Evolutionary conservation across 2,329 filamentous ascomycete species (phyloP), one percentile per base, ranked within the genome.

Genomic region (Alternaria tenuissima): DNA sequence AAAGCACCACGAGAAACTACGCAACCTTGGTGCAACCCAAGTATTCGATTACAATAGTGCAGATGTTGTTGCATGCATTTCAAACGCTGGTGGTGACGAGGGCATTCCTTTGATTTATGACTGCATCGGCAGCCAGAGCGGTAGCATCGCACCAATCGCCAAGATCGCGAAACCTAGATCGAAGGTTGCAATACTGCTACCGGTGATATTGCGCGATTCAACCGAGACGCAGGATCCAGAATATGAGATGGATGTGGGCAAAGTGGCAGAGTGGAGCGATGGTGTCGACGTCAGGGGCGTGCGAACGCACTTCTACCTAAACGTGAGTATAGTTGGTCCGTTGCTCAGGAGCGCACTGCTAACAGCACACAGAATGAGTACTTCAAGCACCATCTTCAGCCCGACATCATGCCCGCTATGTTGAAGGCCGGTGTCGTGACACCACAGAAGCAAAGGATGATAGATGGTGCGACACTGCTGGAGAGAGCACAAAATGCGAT

Each of bases 121-220:
- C 52, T 78, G 76, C 49, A 78, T 78, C 43, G 76, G 74, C 1
- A 76, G 73, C 51, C 52, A 68, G 51, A 38, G 66, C 1, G 75
- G 72, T 7, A 76, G 72, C 48, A 59, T 77, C 11, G 52, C 38
- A 36, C 74, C 74, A 0, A 75, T 89, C 34, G 79, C 81, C 5
- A 80, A 80, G 57, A 71, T 89, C 24, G 79, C 81, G 5, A 81
- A 80, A 59, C 71, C 54, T 1, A 85, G 85, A 0, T 76, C 80
- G 4, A 85, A 76, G 24, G 85, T 89, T 0, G 88, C 87, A 0
- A 75, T 89, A 16, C 81, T 90, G 76, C 73, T 90, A 6, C 88
- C 88, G 0, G 82, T 89, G 16, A 86, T 89, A 57, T 64, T 87
- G 44, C 81, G 76, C 43, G 84, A 88, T 61, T 82, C 86, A 0